A percentile compares a stretch with the other conserved stretches of the same genome.
Evolutionary conservation across 2,329 filamentous ascomycete species (phyloP).

Genomic region (Colletotrichum sp.): DNA sequence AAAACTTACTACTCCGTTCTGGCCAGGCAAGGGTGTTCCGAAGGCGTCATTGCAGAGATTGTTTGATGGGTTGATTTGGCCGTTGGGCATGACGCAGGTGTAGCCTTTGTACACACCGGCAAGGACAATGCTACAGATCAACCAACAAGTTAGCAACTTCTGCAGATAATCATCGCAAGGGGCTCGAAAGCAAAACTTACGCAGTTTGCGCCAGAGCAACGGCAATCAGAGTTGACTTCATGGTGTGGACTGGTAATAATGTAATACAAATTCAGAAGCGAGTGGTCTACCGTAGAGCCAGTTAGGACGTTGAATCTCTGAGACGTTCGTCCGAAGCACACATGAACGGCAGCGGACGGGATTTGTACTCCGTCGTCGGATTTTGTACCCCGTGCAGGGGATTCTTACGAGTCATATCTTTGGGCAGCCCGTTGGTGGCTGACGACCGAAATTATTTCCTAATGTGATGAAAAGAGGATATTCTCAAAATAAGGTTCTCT

Average conservation of each 20-base stretch:
- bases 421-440: accelerated
- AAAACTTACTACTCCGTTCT: not conserved
- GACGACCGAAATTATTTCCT: not conserved
- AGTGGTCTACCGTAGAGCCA: accelerated
- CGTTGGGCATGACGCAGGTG: not conserved
- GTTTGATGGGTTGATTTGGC: not conserved
- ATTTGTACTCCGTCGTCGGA: not conserved
- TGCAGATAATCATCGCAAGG: not conserved
- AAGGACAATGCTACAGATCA: not conserved
- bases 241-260: not conserved
- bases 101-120: not conserved
- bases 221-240: not conserved
- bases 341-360: accelerated
- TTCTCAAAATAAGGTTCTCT: not conserved
- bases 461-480: not conserved
- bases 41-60: not conserved
- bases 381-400: not conserved
- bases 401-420: not conserved
- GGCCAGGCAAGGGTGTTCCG: not conserved
- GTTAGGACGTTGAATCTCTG: accelerated
- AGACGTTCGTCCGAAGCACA: not conserved
- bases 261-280: not conserved
- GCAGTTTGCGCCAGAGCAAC: not conserved
- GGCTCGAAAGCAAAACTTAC: not conserved
- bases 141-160: not conserved